Evolutionary conservation across 1,139 yeast species (phyloP), one percentile per base, ranked within the genome.

Genomic region (Saccharomyces hybrid): DNA sequence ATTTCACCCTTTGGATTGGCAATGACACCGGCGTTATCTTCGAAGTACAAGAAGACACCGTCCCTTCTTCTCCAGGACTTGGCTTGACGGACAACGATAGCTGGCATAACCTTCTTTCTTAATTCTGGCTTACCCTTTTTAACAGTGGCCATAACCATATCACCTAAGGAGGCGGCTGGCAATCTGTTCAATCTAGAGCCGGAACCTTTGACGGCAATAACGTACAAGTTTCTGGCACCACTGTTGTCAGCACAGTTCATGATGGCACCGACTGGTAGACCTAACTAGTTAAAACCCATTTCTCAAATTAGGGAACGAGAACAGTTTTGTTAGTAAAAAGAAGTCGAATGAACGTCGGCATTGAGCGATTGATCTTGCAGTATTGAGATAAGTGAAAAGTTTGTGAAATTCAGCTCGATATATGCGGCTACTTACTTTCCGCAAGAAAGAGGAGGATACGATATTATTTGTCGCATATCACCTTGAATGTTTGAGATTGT

Each of bases 61-160:
- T 95, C 99, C 86, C 86, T 90, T 88, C 99, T 89, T 91, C 99
- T 91, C 99, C 99, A 95, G 72, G 99, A 95, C 85, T 93, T 93
- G 69, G 99, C 81, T 84, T 95, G 99, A 83, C 99, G 93, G 70
- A 95, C 88, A 74, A 95, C 98, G 71, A 95, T 90, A 73, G 99
- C 99, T 78, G 98, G 99, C 97, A 95, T 91, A 70, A 95, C 98
- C 86, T 95, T 95, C 97, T 95, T 95, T 87, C 99, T 91, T 80
- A 95, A 90, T 82, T 95, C 99, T 78, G 99, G 99, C 91, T 95
- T 95, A 88, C 99, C 99, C 85, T 95, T 95, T 88, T 93, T 95
- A 78, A 95, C 99, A 73, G 99, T 95, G 73, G 99, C 99, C 96
- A 93, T 91, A 76, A 93, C 98, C 99, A 93, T 93, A 81, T 93